Percentiles rank a stretch among this genome's conserved stretches.
phyloP scores from a whole-genome alignment of 345 rosid species.

The Toxicodendron radicans region DNA sequence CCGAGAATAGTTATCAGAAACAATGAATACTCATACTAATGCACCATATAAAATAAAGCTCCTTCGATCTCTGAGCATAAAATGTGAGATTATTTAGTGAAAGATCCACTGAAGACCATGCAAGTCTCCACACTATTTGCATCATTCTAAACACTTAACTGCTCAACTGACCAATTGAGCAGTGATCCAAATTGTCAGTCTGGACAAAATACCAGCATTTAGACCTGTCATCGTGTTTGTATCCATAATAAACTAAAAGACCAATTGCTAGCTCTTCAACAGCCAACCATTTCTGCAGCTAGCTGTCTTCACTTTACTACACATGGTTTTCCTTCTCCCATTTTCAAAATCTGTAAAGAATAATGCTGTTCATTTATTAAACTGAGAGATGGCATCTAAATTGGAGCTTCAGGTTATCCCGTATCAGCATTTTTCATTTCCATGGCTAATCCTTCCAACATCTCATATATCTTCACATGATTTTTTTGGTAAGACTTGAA shows the following conservation, averaged over 20 bases:
- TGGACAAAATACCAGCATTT: not conserved
- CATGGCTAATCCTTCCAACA: slow-evolving; percentile 47
- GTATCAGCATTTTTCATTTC: slow-evolving; percentile 47
- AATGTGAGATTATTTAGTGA: not conserved
- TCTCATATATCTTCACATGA: slow-evolving; percentile 40
- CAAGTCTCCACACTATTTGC: not conserved
- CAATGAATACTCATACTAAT: too few relatives aligned
- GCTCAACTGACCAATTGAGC: slow-evolving; percentile 6
- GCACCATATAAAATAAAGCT: not conserved
- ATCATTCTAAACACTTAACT: not conserved
- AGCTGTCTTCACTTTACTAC: not conserved
- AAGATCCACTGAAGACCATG: not conserved
- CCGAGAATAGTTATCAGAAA: too few relatives aligned
- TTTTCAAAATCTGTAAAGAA: not conserved
- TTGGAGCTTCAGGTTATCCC: slow-evolving; percentile 14
- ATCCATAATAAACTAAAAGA: too few relatives aligned
- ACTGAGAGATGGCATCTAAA: not conserved
- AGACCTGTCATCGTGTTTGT: too few relatives aligned
- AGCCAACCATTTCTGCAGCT: slow-evolving; percentile 2
- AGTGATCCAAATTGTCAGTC: not conserved
- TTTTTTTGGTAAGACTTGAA: too few relatives aligned
- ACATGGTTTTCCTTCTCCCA: not conserved
- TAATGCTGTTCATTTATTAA: slow-evolving; percentile 6
- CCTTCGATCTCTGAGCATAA: not conserved
- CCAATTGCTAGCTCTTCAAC: not conserved